A percentile compares a stretch with the other conserved stretches of the same genome.
phyloP scores from a whole-genome alignment of 2,329 filamentous ascomycete genomes.

The Aureobasidium sp. region DNA sequence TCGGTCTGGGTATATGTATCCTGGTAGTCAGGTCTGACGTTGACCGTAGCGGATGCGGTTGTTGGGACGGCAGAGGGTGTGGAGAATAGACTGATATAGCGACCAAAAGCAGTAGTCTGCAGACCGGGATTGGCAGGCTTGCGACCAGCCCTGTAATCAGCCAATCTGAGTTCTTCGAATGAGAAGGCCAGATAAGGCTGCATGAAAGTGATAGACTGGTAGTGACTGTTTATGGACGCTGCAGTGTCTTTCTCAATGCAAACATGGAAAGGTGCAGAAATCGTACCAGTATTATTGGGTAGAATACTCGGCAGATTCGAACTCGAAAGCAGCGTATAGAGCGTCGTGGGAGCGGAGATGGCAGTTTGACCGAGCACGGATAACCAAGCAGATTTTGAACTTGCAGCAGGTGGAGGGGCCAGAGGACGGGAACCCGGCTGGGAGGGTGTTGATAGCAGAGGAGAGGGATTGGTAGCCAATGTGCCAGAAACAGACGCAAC shows the following conservation, averaged over 20 bases:
- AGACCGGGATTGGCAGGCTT: conserved; percentile 76
- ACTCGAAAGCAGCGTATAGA: not conserved
- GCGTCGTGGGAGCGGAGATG: not conserved
- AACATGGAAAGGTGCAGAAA: conserved; percentile 56
- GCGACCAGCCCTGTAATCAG: conserved; percentile 82
- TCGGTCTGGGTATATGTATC: not conserved
- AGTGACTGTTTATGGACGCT: conserved; percentile 54
- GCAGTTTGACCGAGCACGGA: not conserved
- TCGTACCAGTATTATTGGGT: conserved; percentile 58
- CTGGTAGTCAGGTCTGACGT: not conserved
- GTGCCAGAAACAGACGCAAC: no score
- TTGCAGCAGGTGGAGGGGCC: not conserved
- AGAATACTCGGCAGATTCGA: conserved; percentile 20
- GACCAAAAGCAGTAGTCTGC: conserved; percentile 76
- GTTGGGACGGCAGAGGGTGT: not conserved
- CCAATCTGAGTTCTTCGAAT: conserved; percentile 58
- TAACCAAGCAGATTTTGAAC: not conserved
- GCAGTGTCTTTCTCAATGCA: conserved; percentile 66
- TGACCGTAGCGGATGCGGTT: not conserved
- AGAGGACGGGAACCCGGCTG: not conserved
- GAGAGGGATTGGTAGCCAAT: not conserved
- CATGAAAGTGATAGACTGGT: conserved; percentile 73
- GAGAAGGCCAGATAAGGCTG: conserved; percentile 83
- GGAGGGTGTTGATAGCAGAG: no score
- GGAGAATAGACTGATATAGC: conserved; percentile 40